phyloP scores from a whole-genome alignment of 2,329 filamentous ascomycete species.

The Monilinia aucupariae region DNA sequence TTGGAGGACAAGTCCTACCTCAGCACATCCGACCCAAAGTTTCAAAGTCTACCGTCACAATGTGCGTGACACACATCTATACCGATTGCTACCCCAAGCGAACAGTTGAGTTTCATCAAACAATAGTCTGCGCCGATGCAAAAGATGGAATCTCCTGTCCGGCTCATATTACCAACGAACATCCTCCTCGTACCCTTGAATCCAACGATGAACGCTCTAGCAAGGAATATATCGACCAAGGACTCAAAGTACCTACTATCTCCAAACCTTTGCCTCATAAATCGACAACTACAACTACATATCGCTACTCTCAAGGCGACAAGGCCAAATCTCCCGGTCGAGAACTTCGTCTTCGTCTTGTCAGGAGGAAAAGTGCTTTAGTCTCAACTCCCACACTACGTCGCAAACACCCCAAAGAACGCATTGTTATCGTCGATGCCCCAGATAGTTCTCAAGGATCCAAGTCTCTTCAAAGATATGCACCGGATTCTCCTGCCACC shows the following conservation, averaged over 20 bases:
- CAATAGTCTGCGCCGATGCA: slow-evolving; percentile 39
- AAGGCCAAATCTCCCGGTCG: slow-evolving; percentile 19
- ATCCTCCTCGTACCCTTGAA: slow-evolving; percentile 38
- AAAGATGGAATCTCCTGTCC: slow-evolving; percentile 40
- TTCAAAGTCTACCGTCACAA: slow-evolving; percentile 35
- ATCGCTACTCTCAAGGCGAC: slow-evolving; percentile 30
- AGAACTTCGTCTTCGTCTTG: slow-evolving; percentile 38
- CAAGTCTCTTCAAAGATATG: slow-evolving; percentile 43
- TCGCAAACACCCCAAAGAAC: slow-evolving; percentile 38
- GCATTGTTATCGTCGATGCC: slow-evolving; percentile 42
- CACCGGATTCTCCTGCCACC: slow-evolving; percentile 37
- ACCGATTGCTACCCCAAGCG: slow-evolving; percentile 44
- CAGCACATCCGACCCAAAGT: slow-evolving; percentile 4
- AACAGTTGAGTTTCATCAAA: slow-evolving; percentile 36
- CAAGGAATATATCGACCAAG: slow-evolving; percentile 21
- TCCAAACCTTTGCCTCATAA: slow-evolving; percentile 30
- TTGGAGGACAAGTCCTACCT: slow-evolving; percentile 1
- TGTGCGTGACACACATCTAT: slow-evolving; percentile 48
- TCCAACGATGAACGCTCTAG: slow-evolving; percentile 35
- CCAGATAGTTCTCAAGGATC: slow-evolving; percentile 40
- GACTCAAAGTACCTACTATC: slow-evolving; percentile 24
- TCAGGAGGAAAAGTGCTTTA: slow-evolving; percentile 28
- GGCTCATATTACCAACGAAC: slow-evolving; percentile 39
- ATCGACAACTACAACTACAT: slow-evolving; percentile 31
- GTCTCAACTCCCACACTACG: slow-evolving; percentile 25